Conservation (phyloP, 2,329 filamentous ascomycete species). For the Cordyceps pruinosa region DNA sequence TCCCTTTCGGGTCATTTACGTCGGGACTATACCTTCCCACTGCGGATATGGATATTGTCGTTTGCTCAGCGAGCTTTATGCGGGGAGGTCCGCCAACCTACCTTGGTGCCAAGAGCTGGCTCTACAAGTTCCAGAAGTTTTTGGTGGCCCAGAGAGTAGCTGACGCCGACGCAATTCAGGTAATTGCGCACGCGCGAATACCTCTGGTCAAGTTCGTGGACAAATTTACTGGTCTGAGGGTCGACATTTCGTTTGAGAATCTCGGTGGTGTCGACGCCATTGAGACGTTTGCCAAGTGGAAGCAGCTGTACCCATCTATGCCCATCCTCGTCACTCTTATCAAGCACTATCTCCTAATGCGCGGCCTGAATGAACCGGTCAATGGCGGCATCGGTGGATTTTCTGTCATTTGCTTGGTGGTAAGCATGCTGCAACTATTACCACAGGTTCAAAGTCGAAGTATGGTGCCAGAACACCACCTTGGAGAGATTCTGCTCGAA, state of each 20-base stretch:
- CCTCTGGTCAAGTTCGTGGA: constrained; percentile 92
- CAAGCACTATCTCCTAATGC: constrained; percentile 89
- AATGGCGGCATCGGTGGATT: constrained; percentile 91
- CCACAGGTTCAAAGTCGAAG: constrained; percentile 59
- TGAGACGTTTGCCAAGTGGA: constrained; percentile 76
- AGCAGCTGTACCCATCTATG: constrained; percentile 72
- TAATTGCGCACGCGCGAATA: constrained; percentile 72
- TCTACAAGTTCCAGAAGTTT: constrained; percentile 57
- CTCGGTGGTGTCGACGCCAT: constrained; percentile 73
- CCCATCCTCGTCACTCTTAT: constrained; percentile 77
- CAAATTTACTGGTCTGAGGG: constrained; percentile 65
- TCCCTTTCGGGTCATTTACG: constrained; percentile 88
- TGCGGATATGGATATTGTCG: constrained; percentile 90
- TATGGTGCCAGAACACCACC: constrained; percentile 55
- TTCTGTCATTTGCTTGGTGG: constrained; percentile 86
- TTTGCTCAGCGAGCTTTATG: constrained; percentile 57
- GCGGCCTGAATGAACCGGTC: constrained; percentile 84
- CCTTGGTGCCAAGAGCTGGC: constrained; percentile 42
- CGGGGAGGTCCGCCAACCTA: constrained; percentile 42
- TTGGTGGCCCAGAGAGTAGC: constrained; percentile 53
- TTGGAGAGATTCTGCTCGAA: constrained; percentile 75
- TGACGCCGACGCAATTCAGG: constrained; percentile 50
- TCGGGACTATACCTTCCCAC: constrained; percentile 65
- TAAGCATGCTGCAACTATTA: constrained; percentile 78
- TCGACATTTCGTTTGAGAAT: constrained; percentile 96